These are phyloP conservation scores for Salvia miltiorrhiza DNA, from an alignment of 257 asterid species.

Conservation along the genomic window DNA sequence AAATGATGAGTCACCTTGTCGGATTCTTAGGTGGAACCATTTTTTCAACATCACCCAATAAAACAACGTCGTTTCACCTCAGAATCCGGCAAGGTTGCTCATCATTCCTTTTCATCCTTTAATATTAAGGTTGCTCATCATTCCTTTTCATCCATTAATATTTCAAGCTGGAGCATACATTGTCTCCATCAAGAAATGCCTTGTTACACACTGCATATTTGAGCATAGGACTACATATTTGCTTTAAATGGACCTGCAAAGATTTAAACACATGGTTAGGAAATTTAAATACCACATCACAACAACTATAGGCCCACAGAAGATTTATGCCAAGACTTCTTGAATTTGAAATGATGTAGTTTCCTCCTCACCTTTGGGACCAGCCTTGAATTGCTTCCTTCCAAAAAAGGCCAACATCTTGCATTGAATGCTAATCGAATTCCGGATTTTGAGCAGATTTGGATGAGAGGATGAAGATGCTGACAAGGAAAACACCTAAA, in stretches of 20 bases:
- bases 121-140: no score
- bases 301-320: constrained; percentile 16
- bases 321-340: not conserved
- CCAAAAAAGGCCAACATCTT: not conserved
- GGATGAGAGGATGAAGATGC: constrained; percentile 76
- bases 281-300: constrained; percentile 7
- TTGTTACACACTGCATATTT: not conserved
- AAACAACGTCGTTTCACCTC: no score
- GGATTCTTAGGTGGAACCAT: no score
- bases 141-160: not conserved
- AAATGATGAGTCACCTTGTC: no score
- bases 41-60: no score
- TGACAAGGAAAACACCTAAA: constrained; percentile 38
- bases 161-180: constrained; percentile 13
- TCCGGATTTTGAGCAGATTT: constrained; percentile 41
- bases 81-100: no score
- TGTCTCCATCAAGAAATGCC: constrained; percentile 14
- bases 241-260: constrained; percentile 11
- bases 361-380: constrained; percentile 7
- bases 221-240: not conserved
- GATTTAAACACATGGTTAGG: not conserved
- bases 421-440: constrained; percentile 9
- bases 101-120: no score
- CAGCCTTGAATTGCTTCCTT: constrained; percentile 14
- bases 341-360: constrained; percentile 27